phyloP scores from a whole-genome alignment of 768 basidiomycete genomes.

The Macrolepiota fuliginosa region DNA sequence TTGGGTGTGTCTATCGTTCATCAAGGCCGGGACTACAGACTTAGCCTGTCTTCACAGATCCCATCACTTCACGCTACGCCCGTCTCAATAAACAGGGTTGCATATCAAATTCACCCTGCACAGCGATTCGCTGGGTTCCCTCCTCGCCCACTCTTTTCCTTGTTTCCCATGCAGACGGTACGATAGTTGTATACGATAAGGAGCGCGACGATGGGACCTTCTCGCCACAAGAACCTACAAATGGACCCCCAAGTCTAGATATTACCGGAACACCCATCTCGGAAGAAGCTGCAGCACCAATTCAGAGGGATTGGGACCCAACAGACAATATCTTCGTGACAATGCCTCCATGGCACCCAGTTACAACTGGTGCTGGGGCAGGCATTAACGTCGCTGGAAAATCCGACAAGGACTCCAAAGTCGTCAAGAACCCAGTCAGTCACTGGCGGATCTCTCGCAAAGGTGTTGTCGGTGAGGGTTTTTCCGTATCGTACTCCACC shows the following conservation, averaged over 20 bases:
- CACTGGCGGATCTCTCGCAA: slow-evolving; percentile 82
- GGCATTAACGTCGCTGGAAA: slow-evolving; percentile 31
- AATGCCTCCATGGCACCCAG: slow-evolving; percentile 84
- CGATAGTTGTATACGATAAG: slow-evolving; percentile 86
- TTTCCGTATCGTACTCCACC: background rate
- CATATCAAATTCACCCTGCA: slow-evolving; percentile 78
- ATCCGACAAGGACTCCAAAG: slow-evolving; percentile 64
- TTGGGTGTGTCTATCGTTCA: slow-evolving; percentile 53
- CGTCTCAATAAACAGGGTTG: slow-evolving; percentile 88
- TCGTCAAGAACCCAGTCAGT: slow-evolving; percentile 83
- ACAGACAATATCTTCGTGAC: slow-evolving; percentile 74
- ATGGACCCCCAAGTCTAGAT: slow-evolving; percentile 21
- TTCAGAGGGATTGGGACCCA: slow-evolving; percentile 69
- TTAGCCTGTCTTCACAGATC: slow-evolving; percentile 45
- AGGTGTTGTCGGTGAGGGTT: slow-evolving; percentile 64
- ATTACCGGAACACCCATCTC: slow-evolving; percentile 4
- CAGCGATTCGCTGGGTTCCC: slow-evolving; percentile 90
- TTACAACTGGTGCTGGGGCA: slow-evolving; percentile 36
- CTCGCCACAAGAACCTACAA: slow-evolving; percentile 53
- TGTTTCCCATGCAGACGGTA: slow-evolving; percentile 86
- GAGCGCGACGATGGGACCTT: slow-evolving; percentile 87
- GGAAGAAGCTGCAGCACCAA: slow-evolving; percentile 25
- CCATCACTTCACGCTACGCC: slow-evolving; percentile 75
- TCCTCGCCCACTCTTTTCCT: slow-evolving; percentile 77
- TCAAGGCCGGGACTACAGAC: slow-evolving; percentile 7